Percentiles rank a stretch among this genome's conserved stretches.
phyloP scores from a whole-genome alignment of 1,139 yeast genomes.

The Diutina mesorugosa region DNA sequence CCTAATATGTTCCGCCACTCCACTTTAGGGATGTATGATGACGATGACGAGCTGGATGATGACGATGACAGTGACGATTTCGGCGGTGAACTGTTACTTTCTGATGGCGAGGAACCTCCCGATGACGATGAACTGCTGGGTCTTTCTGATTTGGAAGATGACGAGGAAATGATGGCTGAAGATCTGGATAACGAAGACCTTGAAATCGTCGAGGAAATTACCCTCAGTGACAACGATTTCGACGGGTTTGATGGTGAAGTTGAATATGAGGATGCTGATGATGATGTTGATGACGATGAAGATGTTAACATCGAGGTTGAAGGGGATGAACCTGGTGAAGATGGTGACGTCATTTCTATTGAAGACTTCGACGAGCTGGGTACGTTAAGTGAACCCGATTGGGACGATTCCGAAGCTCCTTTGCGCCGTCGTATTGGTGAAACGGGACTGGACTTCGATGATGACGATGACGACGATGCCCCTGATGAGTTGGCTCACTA shows the following conservation, averaged over 20 bases:
- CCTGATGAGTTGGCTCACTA: conserved; percentile 2
- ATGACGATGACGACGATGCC: conserved; percentile 3
- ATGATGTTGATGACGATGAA: conserved; percentile 25
- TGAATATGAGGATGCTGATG: conserved; percentile 24
- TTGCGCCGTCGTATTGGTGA: conserved; percentile 3
- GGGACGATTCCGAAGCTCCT: conserved; percentile 9
- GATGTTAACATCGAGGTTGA: conserved; percentile 11
- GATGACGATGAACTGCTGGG: conserved; percentile 7
- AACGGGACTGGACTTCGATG: conserved; percentile 11
- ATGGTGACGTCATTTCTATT: conserved; percentile 11
- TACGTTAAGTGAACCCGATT: not conserved
- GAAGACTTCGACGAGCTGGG: conserved; percentile 17
- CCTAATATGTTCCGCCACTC: conserved; percentile 81
- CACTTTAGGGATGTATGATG: conserved; percentile 88
- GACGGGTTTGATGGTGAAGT: conserved; percentile 11
- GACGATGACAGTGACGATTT: conserved; percentile 16
- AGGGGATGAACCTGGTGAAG: conserved; percentile 9
- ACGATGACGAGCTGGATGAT: conserved; percentile 62
- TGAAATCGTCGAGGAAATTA: conserved; percentile 7
- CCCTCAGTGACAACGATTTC: conserved; percentile 8
- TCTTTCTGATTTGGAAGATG: conserved; percentile 11
- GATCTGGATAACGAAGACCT: conserved; percentile 8
- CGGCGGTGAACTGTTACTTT: conserved; percentile 17
- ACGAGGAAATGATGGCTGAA: conserved; percentile 14
- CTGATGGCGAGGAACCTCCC: conserved; percentile 16